Conservation (phyloP, 306 rosid genomes). For the Lathyrus oleraceus region DNA sequence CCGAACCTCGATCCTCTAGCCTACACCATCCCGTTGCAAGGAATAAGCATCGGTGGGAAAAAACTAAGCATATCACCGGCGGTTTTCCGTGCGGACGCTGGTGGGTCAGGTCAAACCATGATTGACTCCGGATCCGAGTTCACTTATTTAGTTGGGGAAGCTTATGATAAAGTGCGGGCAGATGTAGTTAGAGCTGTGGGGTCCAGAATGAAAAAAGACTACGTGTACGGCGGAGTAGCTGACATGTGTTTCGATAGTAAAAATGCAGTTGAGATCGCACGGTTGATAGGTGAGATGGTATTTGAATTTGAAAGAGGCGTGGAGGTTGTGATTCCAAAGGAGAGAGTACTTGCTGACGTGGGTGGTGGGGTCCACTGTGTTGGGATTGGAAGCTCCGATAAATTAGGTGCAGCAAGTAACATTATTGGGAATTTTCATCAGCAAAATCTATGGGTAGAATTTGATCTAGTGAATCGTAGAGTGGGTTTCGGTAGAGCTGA, state of each 20-base stretch:
- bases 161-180: constrained; percentile 61
- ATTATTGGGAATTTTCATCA: constrained; percentile 85
- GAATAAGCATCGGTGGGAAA: constrained; percentile 58
- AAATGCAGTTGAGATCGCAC: constrained; percentile 51
- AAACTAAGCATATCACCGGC: constrained; percentile 46
- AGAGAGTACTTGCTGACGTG: constrained; percentile 58
- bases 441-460: constrained; percentile 85
- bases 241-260: constrained; percentile 74
- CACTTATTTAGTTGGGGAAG: constrained; percentile 66
- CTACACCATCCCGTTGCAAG: constrained; percentile 62
- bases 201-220: constrained; percentile 56
- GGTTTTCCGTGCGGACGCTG: constrained; percentile 53
- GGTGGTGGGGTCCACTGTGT: constrained; percentile 72
- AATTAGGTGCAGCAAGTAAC: constrained; percentile 73
- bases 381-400: constrained; percentile 71
- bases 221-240: constrained; percentile 62
- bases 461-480: constrained; percentile 64
- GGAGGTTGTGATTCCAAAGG: constrained; percentile 60
- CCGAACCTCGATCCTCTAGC: constrained; percentile 85
- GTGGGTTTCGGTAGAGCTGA: constrained; percentile 79
- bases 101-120: constrained; percentile 94
- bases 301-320: constrained; percentile 74
- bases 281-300: constrained; percentile 65
- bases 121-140: constrained; percentile 88
- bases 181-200: constrained; percentile 67